Evolutionary conservation across 2,329 filamentous ascomycete species (phyloP).

Genomic region (Magnaporthiopsis rhizophila): DNA sequence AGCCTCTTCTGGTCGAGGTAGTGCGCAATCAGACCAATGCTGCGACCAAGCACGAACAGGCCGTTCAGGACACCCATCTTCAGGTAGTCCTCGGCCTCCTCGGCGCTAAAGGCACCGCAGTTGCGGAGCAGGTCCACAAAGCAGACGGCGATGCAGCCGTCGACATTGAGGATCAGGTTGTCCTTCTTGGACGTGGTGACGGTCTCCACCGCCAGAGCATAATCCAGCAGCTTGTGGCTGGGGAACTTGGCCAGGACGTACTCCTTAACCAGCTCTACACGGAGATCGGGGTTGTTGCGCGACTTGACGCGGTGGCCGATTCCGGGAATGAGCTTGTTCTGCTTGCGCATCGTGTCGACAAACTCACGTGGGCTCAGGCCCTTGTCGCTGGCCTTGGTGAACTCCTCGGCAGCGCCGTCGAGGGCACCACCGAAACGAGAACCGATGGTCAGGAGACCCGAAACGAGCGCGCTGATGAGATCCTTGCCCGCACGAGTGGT

Average conservation of each 20-base stretch:
- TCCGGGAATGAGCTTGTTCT: slow-evolving; percentile 99
- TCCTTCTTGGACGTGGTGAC: slow-evolving; percentile 99
- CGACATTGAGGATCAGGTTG: slow-evolving; percentile 98
- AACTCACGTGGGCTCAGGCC: slow-evolving; percentile 97
- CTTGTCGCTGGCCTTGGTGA: slow-evolving; percentile 97
- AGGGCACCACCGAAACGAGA: slow-evolving; percentile 98
- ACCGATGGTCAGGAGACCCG: slow-evolving; percentile 95
- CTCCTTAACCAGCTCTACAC: slow-evolving; percentile 99
- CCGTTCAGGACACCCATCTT: slow-evolving; percentile 99
- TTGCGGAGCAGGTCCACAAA: slow-evolving; percentile 97
- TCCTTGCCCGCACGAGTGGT: slow-evolving; percentile 99
- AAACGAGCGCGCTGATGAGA: slow-evolving; percentile 88
- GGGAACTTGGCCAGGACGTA: slow-evolving; percentile 98
- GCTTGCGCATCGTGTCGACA: slow-evolving; percentile 97
- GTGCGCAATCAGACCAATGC: slow-evolving; percentile 98
- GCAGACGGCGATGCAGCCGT: slow-evolving; percentile 96
- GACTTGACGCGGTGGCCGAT: slow-evolving; percentile 99
- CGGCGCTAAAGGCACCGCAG: slow-evolving; percentile 90
- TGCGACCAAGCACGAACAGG: slow-evolving; percentile 94
- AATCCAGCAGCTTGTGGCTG: slow-evolving; percentile 96
- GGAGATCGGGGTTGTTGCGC: slow-evolving; percentile 98
- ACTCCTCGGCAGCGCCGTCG: slow-evolving; percentile 96
- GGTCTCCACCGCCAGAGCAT: slow-evolving; percentile 93
- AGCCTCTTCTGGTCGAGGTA: slow-evolving; percentile 99
- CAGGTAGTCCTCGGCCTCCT: slow-evolving; percentile 98